Conservation (phyloP, 2,329 filamentous ascomycete species). For the Penicillium sp. region DNA sequence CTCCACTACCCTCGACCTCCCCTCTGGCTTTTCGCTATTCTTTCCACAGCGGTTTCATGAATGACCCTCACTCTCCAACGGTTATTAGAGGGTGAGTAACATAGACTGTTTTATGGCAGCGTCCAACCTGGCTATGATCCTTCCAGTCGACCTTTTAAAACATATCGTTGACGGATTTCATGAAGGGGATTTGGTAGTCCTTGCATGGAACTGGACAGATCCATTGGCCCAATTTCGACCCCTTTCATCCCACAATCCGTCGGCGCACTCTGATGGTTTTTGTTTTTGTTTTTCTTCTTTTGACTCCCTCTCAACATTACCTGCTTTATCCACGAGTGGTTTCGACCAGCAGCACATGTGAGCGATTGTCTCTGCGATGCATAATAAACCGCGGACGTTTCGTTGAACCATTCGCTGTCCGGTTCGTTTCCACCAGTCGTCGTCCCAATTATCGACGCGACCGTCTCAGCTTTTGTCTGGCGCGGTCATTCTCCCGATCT, state of each 20-base stretch:
- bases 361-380: slow-evolving; percentile 32
- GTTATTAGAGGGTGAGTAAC: slow-evolving; percentile 31
- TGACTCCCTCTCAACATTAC: not conserved
- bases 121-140: slow-evolving; percentile 14
- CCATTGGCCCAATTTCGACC: slow-evolving; percentile 15
- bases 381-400: slow-evolving; percentile 38
- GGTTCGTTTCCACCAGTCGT: slow-evolving; percentile 3
- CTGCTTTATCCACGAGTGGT: slow-evolving; percentile 8
- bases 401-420: slow-evolving; percentile 9
- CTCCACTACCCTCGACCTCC: slow-evolving; percentile 23
- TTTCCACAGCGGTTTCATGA: slow-evolving; percentile 25
- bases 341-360: slow-evolving; percentile 9
- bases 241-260: slow-evolving; percentile 17
- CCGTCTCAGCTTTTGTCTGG: slow-evolving; percentile 4
- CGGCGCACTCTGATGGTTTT: slow-evolving; percentile 18
- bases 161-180: slow-evolving; percentile 21
- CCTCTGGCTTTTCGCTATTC: slow-evolving; percentile 29
- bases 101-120: slow-evolving; percentile 20
- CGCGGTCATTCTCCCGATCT: slow-evolving; percentile 14
- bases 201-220: slow-evolving; percentile 14
- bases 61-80: slow-evolving; percentile 28
- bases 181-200: slow-evolving; percentile 22
- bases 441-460: slow-evolving; percentile 21
- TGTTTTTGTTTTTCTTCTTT: not conserved
- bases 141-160: slow-evolving; percentile 2